phyloP scores from a whole-genome alignment of 2,329 filamentous ascomycete species.

The Nemania serpens region DNA sequence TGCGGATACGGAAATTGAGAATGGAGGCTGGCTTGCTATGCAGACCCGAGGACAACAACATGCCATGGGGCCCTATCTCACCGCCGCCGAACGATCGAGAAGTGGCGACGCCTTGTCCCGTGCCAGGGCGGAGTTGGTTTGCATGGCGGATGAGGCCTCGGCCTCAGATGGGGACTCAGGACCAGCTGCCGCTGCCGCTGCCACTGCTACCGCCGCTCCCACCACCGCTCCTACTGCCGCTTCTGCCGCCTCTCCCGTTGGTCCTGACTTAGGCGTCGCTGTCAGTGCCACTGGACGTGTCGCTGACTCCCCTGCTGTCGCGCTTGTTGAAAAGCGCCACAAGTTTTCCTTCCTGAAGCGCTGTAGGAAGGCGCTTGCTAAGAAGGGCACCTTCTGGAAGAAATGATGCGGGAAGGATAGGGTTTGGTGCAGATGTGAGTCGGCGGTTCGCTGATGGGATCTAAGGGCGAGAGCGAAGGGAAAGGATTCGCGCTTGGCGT shows the following conservation, averaged over 20 bases:
- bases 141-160: not conserved
- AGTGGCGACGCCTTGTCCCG: not conserved
- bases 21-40: constrained; percentile 15
- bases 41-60: constrained; percentile 3
- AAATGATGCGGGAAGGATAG: not conserved
- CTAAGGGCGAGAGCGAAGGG: too few relatives aligned
- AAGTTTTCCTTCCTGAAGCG: constrained; percentile 13
- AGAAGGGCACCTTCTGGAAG: constrained; percentile 24
- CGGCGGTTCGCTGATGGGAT: not conserved
- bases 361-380: constrained; percentile 12
- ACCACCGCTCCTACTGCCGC: not conserved
- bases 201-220: not conserved
- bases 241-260: not conserved
- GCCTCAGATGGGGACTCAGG: not conserved
- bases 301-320: not conserved
- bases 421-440: not conserved
- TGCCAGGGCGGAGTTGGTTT: not conserved
- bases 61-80: not conserved
- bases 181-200: not conserved
- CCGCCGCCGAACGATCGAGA: not conserved
- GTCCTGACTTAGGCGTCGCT: too few relatives aligned
- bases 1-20: not conserved
- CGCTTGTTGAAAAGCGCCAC: too few relatives aligned
- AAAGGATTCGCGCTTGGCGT: too few relatives aligned
- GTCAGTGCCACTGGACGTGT: not conserved